Evolutionary conservation across 2,329 filamentous ascomycete species (phyloP).

Genomic region (Colletotrichum siamense): DNA sequence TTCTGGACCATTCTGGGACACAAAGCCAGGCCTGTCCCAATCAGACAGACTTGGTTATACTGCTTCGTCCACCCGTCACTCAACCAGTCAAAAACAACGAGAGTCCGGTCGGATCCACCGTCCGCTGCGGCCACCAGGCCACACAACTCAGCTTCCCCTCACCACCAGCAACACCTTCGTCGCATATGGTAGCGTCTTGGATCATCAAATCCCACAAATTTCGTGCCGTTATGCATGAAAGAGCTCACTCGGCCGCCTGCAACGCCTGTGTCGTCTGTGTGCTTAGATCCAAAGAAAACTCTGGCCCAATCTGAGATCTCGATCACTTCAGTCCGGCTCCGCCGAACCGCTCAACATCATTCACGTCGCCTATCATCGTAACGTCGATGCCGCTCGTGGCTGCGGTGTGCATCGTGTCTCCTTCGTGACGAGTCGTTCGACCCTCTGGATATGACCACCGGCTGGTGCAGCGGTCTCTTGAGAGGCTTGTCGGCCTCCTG

Average conservation of each 20-base stretch:
- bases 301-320: constrained; percentile 18
- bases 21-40: constrained; percentile 11
- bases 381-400: constrained; percentile 28
- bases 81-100: constrained; percentile 11
- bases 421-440: constrained; percentile 38
- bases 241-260: not conserved
- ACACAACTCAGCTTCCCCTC: constrained; percentile 12
- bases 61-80: not conserved
- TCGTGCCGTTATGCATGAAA: constrained; percentile 8
- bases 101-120: constrained; percentile 8
- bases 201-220: constrained; percentile 21
- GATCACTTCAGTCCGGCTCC: not conserved
- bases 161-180: not conserved
- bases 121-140: constrained; percentile 16
- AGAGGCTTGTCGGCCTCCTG: constrained; percentile 53
- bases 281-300: not conserved
- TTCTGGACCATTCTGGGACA: constrained; percentile 42
- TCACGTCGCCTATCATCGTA: constrained; percentile 33
- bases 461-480: constrained; percentile 63
- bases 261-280: not conserved
- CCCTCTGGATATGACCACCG: constrained; percentile 54
- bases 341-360: constrained; percentile 15
- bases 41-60: constrained; percentile 1
- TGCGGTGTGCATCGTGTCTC: constrained; percentile 37
- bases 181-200: constrained; percentile 3